Percentiles rank a stretch among this genome's conserved stretches.
phyloP scores from a whole-genome alignment of 139 green algal genomes.

The Coelastrella sp. region DNA sequence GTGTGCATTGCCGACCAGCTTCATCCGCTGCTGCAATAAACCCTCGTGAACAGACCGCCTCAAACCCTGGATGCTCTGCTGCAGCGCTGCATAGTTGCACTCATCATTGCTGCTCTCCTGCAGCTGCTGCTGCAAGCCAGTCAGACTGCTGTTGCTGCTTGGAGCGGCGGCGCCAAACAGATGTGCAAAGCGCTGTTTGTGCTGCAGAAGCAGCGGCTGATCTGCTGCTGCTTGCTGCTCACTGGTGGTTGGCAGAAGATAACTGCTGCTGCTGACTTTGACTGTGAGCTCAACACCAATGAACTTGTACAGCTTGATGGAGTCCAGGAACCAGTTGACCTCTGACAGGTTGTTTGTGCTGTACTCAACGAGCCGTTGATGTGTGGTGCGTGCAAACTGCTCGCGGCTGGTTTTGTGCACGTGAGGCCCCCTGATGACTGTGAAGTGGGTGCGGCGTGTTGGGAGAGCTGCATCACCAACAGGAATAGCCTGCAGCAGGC shows the following conservation, averaged over 20 bases:
- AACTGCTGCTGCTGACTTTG: conserved; percentile 36
- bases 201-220: conserved; percentile 5
- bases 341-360: conserved; percentile 40
- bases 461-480: conserved; percentile 19
- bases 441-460: conserved; percentile 31
- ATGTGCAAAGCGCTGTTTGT: conserved; percentile 45
- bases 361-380: conserved; percentile 26
- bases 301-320: conserved; percentile 46
- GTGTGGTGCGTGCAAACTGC: conserved; percentile 48
- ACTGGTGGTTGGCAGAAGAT: conserved; percentile 41
- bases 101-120: background rate
- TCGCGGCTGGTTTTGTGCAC: conserved; percentile 46
- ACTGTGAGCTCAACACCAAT: conserved; percentile 35
- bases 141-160: background rate
- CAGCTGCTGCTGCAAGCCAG: conserved; percentile 6
- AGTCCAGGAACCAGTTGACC: conserved; percentile 46
- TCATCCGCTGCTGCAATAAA: conserved; percentile 29
- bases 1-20: background rate
- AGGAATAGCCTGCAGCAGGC: background rate
- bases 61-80: background rate
- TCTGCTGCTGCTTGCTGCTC: conserved; percentile 18
- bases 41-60: background rate
- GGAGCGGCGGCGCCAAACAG: conserved; percentile 34
- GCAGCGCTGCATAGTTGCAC: conserved; percentile 17
- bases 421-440: conserved; percentile 43